Evolutionary conservation across 257 asterid species (phyloP).

Genomic region (Nicotiana sylvestris): DNA sequence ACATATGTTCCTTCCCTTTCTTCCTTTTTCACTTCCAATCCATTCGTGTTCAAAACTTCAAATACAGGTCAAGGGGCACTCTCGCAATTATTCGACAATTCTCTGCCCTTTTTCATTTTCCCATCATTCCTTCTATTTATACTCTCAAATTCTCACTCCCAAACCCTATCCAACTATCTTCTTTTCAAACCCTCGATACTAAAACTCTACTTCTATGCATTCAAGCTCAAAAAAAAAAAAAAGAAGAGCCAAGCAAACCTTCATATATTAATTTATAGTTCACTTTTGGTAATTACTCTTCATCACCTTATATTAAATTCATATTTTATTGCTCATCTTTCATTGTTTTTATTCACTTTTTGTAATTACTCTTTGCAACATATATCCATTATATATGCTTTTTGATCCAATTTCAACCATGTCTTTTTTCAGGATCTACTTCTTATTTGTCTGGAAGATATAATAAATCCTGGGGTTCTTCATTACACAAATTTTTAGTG

Average conservation of each 20-base stretch:
- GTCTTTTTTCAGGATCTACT: neutral
- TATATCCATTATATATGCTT: neutral
- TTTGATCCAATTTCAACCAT: neutral
- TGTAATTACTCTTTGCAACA: neutral
- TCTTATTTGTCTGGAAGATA: neutral
- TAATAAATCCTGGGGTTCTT: neutral
- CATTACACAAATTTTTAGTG: neutral
- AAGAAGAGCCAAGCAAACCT: neutral
- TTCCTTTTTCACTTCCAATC: slow-evolving; percentile 31
- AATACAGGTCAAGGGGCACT: slow-evolving; percentile 25
- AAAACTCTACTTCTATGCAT: neutral
- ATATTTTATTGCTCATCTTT: neutral
- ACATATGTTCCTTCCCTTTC: slow-evolving; percentile 48
- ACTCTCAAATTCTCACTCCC: slow-evolving; percentile 12
- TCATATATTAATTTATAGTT: neutral
- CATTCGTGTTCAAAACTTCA: slow-evolving; percentile 35
- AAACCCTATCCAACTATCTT: slow-evolving; percentile 10
- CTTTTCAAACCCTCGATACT: neutral
- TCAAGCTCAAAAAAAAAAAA: neutral
- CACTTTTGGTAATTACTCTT: slow-evolving; percentile 6
- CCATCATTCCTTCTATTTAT: slow-evolving; percentile 20
- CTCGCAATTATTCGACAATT: slow-evolving; percentile 19
- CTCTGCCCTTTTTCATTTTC: neutral
- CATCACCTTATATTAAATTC: neutral
- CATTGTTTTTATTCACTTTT: neutral